Evolutionary conservation across 768 basidiomycete genomes (phyloP).

Genomic region (Amanita polypyramis): DNA sequence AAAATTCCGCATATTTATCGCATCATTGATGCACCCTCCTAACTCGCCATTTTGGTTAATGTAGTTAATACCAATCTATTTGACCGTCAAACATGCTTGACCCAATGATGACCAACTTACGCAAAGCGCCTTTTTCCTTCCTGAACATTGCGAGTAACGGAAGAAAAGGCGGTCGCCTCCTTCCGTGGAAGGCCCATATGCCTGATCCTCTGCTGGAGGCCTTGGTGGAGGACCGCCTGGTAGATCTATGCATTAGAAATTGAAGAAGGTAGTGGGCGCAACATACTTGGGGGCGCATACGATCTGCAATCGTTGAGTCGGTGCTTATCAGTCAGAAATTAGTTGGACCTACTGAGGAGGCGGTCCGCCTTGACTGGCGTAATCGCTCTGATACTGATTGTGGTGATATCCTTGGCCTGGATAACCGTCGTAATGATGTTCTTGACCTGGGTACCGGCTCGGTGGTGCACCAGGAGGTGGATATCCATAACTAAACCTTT

Average conservation of each 20-base stretch:
- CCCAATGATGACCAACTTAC: constrained; percentile 31
- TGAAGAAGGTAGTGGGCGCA: neutral
- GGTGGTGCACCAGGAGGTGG: constrained; percentile 20
- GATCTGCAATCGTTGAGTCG: constrained; percentile 10
- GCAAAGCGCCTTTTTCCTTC: constrained; percentile 80
- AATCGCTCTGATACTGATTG: constrained; percentile 17
- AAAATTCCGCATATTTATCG: constrained; percentile 70
- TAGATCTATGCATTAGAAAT: neutral
- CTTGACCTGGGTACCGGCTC: constrained; percentile 4
- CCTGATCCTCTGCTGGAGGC: constrained; percentile 48
- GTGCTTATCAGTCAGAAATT: constrained; percentile 9
- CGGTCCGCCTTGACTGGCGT: constrained; percentile 13
- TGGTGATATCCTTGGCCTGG: constrained; percentile 36
- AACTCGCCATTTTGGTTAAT: constrained; percentile 55
- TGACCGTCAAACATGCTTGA: neutral
- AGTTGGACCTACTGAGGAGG: constrained; percentile 12
- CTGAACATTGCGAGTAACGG: constrained; percentile 84
- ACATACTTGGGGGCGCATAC: constrained; percentile 12
- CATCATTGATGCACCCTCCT: constrained; percentile 89
- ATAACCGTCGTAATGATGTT: constrained; percentile 12
- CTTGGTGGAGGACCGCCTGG: constrained; percentile 32
- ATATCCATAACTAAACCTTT: constrained; percentile 11
- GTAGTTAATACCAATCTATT: constrained; percentile 87
- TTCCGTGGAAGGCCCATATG: constrained; percentile 52
- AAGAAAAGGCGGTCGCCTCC: constrained; percentile 46